Evolutionary conservation across 2,329 filamentous ascomycete genomes (phyloP), one percentile per base, ranked within the genome.

Genomic region (Dothideomycetes sp.): DNA sequence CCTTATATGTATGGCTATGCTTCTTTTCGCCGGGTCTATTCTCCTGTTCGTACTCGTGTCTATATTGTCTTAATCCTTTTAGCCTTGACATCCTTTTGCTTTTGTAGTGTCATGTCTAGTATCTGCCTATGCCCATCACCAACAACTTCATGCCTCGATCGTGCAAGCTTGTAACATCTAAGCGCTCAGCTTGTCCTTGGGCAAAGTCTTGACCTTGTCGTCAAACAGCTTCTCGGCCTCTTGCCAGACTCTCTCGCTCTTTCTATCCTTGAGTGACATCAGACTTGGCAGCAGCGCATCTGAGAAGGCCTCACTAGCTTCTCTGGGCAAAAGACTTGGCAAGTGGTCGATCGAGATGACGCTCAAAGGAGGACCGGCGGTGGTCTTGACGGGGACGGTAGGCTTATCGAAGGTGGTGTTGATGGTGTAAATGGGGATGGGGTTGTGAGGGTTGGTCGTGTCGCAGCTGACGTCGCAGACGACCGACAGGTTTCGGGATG

Each of bases 301-400:
- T 60, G 80, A 85, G 67, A 94, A 95, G 15, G 80, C 80, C 65
- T 95, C 87, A 30, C 79, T 86, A 18, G 86, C 80, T 66, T 95
- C 89, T 39, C 89, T 73, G 1, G 89, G 84, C 25, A 96, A 70
- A 50, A 95, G 74, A 39, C 78, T 82, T 4, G 86, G 85, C 38
- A 93, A 71, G 58, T 93, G 85, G 62, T 93, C 84, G 55, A 93
- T 91, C 59, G 78, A 82, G 63, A 95, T 94, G 51, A 95, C 84
- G 33, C 75, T 80, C 43, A 94, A 65, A 6, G 74, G 72, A 1
- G 77, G 73, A 39, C 67, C 65, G 41, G 70, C 64, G 54, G 66
- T 75, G 49, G 71, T 77, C 23, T 76, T 67, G 17, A 91, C 82
- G 1, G 79, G 73, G 0, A 94, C 80, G 1, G 86, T 94, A n/a